A percentile compares a stretch with the other conserved stretches of the same genome.
Evolutionary conservation across 257 asterid species (phyloP).

Genomic region (Mitragyna speciosa): DNA sequence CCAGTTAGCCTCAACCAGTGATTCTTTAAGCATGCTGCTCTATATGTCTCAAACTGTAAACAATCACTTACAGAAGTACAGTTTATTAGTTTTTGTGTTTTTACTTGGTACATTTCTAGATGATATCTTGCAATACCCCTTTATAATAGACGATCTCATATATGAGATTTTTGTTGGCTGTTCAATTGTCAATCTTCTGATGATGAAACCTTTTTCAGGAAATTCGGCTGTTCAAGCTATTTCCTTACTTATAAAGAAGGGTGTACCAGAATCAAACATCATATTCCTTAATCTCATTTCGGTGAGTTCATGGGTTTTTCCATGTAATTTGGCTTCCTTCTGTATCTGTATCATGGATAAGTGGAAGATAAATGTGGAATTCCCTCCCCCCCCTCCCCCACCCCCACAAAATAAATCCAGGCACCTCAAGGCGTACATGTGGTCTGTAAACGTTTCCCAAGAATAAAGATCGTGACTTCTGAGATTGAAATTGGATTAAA

Average conservation of each 20-base stretch:
- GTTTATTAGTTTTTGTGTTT: no score
- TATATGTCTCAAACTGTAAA: no score
- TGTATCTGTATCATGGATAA: background rate
- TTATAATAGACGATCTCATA: no score
- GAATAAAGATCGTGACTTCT: slow-evolving; percentile 94
- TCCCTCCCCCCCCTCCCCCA: background rate
- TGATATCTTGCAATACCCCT: no score
- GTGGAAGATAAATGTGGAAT: background rate
- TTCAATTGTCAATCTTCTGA: background rate
- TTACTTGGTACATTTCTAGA: no score
- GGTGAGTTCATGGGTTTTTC: slow-evolving; percentile 45
- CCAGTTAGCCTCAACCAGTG: background rate
- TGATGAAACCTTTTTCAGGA: slow-evolving; percentile 47
- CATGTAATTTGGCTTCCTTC: background rate
- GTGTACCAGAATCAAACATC: slow-evolving; percentile 92
- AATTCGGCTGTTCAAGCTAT: slow-evolving; percentile 97
- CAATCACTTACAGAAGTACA: no score
- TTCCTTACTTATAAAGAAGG: slow-evolving; percentile 79
- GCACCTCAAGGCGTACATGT: slow-evolving; percentile 98
- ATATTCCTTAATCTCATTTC: slow-evolving; percentile 95
- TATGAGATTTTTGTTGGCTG: background rate
- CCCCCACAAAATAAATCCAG: no score
- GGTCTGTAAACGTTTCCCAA: slow-evolving; percentile 88
- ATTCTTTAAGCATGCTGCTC: background rate
- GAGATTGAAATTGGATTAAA: slow-evolving; percentile 93